Evolutionary conservation across 345 rosid species (phyloP), one percentile per base, ranked within the genome.

Genomic region (Punica granatum): DNA sequence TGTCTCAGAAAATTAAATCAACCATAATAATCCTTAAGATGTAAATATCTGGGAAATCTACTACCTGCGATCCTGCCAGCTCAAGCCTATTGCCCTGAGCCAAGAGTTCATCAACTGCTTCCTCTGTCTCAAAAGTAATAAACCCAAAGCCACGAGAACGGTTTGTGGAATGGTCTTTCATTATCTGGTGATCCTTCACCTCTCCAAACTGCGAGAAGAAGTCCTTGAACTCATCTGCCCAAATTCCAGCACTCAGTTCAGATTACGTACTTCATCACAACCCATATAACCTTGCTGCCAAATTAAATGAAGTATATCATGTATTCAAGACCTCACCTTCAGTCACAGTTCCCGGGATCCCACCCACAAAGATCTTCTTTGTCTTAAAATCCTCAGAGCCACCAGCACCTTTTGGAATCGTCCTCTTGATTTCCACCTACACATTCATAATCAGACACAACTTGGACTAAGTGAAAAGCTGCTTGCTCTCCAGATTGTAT

Each of bases 361-460:
- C 99, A 67, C 98, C 99, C 34, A 94, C 97, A 81, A 94, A 94
- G 65, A 94, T 91, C 83, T 91, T 94, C 87, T 82, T 94, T 1
- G 99, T 94, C 81, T 84, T 91, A 77, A 89, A 84, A 70, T 91
- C 97, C 32, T 80, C 86, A 13, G 96, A 82, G 42, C 85, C 86
- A 53, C 80, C 77, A 35, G 98, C 78, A 46, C 98, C 99, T 75
- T 87, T 88, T 0, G 99, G 98, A 62, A 94, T 94, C 0, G 98
- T 91, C 75, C 92, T 70, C 75, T 91, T 94, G 51, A 91, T 94
- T 77, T 94, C 99, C 35, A 94, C 99, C 99, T 94, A 58, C 31
- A 39, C 35, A 23, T 25, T 62, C 72, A 64, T 65, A 79, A 69
- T 51, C 35, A 64, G 56, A 44, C 41, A n/a, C 19, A 66, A 31